phyloP scores from a whole-genome alignment of 768 basidiomycete genomes.

The Boletus rubropictus region DNA sequence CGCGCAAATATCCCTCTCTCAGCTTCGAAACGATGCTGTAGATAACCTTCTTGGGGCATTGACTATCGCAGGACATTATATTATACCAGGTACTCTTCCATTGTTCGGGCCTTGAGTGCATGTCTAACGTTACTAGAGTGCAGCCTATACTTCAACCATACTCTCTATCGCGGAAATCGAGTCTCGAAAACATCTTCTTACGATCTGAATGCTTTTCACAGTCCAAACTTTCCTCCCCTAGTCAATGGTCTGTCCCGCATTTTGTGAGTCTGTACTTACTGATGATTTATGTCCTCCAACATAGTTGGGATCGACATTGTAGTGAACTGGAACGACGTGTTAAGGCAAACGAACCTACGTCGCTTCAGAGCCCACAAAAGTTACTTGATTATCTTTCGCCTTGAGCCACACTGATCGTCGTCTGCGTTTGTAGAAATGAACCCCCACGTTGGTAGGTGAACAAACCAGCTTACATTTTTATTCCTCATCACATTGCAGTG shows the following conservation, averaged over 20 bases:
- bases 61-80: constrained; percentile 83
- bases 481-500: constrained; percentile 40
- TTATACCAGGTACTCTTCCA: constrained; percentile 68
- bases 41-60: constrained; percentile 90
- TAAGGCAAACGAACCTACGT: constrained; percentile 73
- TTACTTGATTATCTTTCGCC: constrained; percentile 16
- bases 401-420: constrained; percentile 9
- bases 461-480: not conserved
- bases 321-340: constrained; percentile 84
- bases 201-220: constrained; percentile 77
- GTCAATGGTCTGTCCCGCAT: constrained; percentile 54
- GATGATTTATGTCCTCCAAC: constrained; percentile 4
- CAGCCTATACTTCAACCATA: constrained; percentile 86
- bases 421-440: constrained; percentile 54
- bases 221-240: constrained; percentile 77
- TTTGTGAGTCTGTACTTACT: not conserved
- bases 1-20: constrained; percentile 88
- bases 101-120: not conserved
- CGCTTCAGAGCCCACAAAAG: constrained; percentile 81
- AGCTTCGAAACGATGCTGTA: constrained; percentile 89
- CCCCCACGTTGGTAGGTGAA: constrained; percentile 65
- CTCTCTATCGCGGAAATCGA: constrained; percentile 79
- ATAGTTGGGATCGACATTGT: constrained; percentile 85
- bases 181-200: constrained; percentile 79
- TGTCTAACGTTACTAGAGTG: constrained; percentile 48